phyloP scores from a whole-genome alignment of 2,329 filamentous ascomycete genomes.

The Botrytis paeoniae region DNA sequence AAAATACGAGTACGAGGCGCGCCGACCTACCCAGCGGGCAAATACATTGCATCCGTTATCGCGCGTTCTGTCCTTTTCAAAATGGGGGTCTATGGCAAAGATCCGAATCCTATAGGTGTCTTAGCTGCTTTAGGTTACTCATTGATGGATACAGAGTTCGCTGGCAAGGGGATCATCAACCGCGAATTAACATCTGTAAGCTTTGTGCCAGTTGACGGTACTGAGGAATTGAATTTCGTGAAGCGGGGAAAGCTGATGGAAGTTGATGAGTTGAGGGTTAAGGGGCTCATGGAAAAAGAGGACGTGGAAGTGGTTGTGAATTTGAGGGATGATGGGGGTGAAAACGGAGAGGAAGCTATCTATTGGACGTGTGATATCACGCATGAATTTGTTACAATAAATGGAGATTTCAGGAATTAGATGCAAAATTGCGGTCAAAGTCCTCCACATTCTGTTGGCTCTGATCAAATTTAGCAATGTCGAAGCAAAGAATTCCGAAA shows the following conservation, averaged over 20 bases:
- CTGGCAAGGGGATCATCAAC: not conserved
- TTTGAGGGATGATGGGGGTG: not conserved
- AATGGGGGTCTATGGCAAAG: not conserved
- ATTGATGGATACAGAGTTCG: not conserved
- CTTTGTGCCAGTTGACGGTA: not conserved
- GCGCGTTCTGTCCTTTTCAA: not conserved
- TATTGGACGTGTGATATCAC: slow-evolving; percentile 86
- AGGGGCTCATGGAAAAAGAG: not conserved
- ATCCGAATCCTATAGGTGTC: not conserved
- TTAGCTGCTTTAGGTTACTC: not conserved
- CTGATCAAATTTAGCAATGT: not conserved
- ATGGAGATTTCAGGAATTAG: slow-evolving; percentile 60
- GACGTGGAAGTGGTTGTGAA: not conserved
- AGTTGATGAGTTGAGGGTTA: not conserved
- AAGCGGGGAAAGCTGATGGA: not conserved
- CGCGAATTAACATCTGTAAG: not conserved
- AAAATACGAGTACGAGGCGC: not conserved
- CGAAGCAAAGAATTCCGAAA: not conserved
- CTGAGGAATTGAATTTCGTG: not conserved
- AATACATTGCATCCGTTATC: not conserved
- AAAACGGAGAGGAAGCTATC: slow-evolving; percentile 48
- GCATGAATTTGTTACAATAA: slow-evolving; percentile 69
- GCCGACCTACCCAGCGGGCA: not conserved
- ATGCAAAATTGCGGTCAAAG: not conserved
- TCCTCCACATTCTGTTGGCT: not conserved